phyloP scores from a whole-genome alignment of 2,329 filamentous ascomycete species.

The Botrytis aclada region DNA sequence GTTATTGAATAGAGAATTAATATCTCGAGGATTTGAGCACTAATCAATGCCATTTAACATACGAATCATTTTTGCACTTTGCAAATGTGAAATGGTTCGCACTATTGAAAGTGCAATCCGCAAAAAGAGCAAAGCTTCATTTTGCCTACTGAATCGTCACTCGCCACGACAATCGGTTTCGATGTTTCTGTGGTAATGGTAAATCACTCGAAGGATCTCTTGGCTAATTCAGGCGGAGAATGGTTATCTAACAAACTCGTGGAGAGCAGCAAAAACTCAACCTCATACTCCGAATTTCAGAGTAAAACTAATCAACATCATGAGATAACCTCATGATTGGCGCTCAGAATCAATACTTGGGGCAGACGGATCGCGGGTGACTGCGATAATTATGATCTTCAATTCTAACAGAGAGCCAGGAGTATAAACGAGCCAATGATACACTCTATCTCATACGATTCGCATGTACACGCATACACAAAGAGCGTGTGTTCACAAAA shows the following conservation, averaged over 20 bases:
- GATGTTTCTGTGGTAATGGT: neutral
- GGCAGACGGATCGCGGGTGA: neutral
- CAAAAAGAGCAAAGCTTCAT: slow-evolving; percentile 1
- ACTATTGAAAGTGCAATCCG: slow-evolving; percentile 11
- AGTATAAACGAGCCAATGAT: neutral
- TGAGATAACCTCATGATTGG: neutral
- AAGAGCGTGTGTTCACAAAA: neutral
- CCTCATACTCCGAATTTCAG: neutral
- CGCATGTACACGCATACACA: neutral
- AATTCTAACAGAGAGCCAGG: neutral
- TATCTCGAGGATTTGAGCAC: neutral
- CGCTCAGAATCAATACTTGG: neutral
- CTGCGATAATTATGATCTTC: neutral
- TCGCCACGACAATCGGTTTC: neutral
- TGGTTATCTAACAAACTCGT: neutral
- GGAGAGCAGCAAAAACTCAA: neutral
- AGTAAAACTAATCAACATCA: neutral
- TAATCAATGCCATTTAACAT: neutral
- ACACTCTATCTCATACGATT: neutral
- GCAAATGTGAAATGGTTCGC: slow-evolving; percentile 17
- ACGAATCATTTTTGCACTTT: neutral
- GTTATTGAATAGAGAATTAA: neutral
- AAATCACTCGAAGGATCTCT: neutral
- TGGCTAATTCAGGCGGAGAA: neutral
- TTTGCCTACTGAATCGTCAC: slow-evolving; percentile 13